Base-by-base conservation (phyloP, 179 eudicot species). In the Pouteria campechiana region DNA sequence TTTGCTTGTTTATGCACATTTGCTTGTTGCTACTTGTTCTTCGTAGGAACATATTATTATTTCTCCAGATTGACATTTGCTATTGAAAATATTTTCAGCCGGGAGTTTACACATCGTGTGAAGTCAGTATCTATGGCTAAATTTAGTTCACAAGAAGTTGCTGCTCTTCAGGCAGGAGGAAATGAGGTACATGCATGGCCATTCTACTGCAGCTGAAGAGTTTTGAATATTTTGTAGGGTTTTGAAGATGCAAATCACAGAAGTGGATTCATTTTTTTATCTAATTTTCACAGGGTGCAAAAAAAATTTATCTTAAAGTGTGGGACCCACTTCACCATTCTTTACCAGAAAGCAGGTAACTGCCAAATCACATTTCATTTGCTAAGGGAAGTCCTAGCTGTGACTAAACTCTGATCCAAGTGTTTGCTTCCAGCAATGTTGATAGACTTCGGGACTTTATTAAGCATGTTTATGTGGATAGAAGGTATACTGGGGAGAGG, bases 41-140 rank as follows among this genome's bases (percentile, higher is more conserved):
- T n/a, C n/a, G n/a, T n/a, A n/a, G n/a, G n/a, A n/a, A n/a, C n/a
- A n/a, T n/a, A n/a, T n/a, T n/a, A n/a, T n/a, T n/a, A n/a, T n/a
- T n/a, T n/a, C n/a, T n/a, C n/a, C n/a, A n/a, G n/a, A n/a, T n/a
- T n/a, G n/a, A n/a, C n/a, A n/a, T n/a, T n/a, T n/a, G n/a, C n/a
- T n/a, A 42, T 54, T 27, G 17, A 32, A 43, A 55, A 30, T 51
- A 19, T 50, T 69, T 65, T 40, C 83, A 92, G 96, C 52, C 99
- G 99, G 34, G 99, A 92, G 65, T 92, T 92, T 64, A 79, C 96
- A 14, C 99, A 92, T 68, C 71, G 99, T 58, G 88, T 92, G 25
- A 92, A 92, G 57, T 92, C 96, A 30, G 76, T 87, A 31, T 92
- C 96, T 33, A 70, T 92, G 96, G 94, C 99, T 50, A 92, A 83